Conservation (phyloP, 2,329 filamentous ascomycete species). For the Neofusicoccum umdonicola region DNA sequence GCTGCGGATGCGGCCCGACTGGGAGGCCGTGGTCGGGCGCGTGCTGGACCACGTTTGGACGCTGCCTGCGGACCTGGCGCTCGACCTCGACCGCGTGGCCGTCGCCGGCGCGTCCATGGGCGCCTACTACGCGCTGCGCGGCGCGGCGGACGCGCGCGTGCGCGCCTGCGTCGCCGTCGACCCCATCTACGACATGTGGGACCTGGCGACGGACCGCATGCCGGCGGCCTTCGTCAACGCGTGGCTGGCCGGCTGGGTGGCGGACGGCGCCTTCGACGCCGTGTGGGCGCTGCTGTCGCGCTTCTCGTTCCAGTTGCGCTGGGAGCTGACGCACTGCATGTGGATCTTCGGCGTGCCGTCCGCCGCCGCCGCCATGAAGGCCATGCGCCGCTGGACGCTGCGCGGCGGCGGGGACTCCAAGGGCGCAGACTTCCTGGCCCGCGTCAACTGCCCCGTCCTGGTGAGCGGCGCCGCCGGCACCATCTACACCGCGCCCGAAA, state of each 20-base stretch:
- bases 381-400: not conserved
- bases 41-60: not conserved
- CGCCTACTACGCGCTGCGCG: constrained; percentile 2
- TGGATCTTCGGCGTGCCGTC: not conserved
- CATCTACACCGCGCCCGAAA: constrained; percentile 42
- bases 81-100: not conserved
- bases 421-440: constrained; percentile 35
- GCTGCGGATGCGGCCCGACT: not conserved
- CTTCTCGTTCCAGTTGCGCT: not conserved
- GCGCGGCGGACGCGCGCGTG: not conserved
- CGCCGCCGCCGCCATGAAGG: not conserved
- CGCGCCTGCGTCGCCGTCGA: not conserved
- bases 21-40: not conserved
- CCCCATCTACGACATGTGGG: not conserved
- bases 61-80: not conserved
- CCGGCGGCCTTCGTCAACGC: not conserved
- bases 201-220: not conserved
- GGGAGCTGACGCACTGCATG: not conserved
- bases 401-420: not conserved
- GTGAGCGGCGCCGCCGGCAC: constrained; percentile 48
- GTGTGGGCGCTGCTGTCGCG: not conserved
- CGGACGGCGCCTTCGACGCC: not conserved
- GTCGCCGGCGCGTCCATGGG: not conserved
- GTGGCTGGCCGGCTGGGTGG: not conserved
- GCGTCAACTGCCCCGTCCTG: constrained; percentile 47